Base-by-base conservation (phyloP, 169 alveolate genomes). In the Neospora caninum region DNA sequence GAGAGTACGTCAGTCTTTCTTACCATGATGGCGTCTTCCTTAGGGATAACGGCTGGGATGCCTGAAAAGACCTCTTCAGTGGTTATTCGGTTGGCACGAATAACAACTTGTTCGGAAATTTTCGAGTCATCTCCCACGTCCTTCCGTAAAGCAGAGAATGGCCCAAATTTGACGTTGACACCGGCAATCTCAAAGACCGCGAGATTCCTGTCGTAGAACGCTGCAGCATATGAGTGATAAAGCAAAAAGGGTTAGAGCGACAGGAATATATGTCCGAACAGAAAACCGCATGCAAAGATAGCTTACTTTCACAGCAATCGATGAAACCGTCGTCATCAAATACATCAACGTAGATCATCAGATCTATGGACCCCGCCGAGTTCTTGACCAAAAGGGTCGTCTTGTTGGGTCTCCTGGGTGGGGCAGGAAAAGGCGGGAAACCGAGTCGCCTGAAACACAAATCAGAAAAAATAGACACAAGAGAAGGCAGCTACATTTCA, bases 311-410 rank as follows among this genome's bases (percentile, higher is more conserved):
- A 78, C 94, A 92, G 39, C 94, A 92, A 39, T 78, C 87, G 80
- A 92, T 78, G 91, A 82, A 92, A 1, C 94, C 94, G 87, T 92
- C 94, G 25, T 70, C 92, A 41, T 92, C 94, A 36, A 92, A 80
- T 9, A 92, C 87, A 34, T 92, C 94, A 0, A 92, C 87, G 31
- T 92, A 92, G 31, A 92, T 67, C 70, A 92, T 78, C 36, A 92
- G 43, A 53, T 78, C 94, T 29, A 64, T 38, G 53, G 94, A 91
- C 36, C 31, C 91, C n/a, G 43, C 53, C 41, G 94, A 34, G 38
- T 70, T 38, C 80, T 69, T 80, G 45, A 91, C 54, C n/a, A 27
- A 22, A 36, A 91, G 42, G 36, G 80, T 39, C 9, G 94, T 91
- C 54, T 58, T 58, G 36, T 27, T 36, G 7, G 94, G 91, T 41